Evolutionary conservation across 306 rosid genomes (phyloP).

Genomic region (cucumber (Cucumis sativus)): Cucumber_9930_V3 NC_026660.2:18086501-18087000

Average conservation of each 20-base stretch:
- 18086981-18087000: no score
- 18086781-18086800: no score
- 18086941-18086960: no score
- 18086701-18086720: neutral
- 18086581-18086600: neutral
- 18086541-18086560: conserved; percentile 2
- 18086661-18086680: neutral
- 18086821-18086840: no score
- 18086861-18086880: neutral
- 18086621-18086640: neutral
- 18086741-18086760: neutral
- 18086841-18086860: no score
- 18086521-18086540: conserved; percentile 6
- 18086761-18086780: no score
- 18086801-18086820: neutral
- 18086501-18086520: conserved; percentile 3
- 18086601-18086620: neutral
- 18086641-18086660: neutral
- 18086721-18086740: neutral
- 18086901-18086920: no score
- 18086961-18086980: no score
- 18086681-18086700: neutral
- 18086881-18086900: neutral
- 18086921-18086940: no score
- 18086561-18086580: neutral